Percentiles rank a stretch among this genome's conserved stretches.
Conservation (phyloP, 2,329 filamentous ascomycete genomes). For the Clathrospora elynae region DNA sequence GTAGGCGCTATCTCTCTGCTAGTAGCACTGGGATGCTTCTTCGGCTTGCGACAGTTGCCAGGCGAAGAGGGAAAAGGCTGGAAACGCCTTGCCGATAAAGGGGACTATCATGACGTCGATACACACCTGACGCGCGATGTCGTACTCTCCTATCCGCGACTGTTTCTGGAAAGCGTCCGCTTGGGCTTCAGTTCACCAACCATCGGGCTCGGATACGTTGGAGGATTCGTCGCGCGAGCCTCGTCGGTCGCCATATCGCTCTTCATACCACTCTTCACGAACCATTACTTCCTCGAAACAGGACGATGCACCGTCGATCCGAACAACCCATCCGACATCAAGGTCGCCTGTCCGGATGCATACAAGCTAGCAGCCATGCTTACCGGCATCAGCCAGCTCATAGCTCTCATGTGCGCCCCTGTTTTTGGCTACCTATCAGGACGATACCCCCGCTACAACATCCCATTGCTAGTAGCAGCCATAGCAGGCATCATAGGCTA, state of each 20-base stretch:
- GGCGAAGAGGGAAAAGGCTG: conserved; percentile 82
- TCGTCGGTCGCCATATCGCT: conserved; percentile 94
- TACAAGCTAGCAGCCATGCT: conserved; percentile 87
- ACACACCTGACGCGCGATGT: conserved; percentile 53
- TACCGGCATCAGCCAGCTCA: conserved; percentile 85
- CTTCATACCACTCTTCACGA: conserved; percentile 91
- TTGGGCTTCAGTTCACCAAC: conserved; percentile 76
- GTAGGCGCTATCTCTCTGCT: conserved; percentile 74
- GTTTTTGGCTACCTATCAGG: conserved; percentile 86
- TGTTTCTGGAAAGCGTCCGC: conserved; percentile 50
- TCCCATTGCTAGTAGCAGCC: conserved; percentile 74
- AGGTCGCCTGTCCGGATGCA: conserved; percentile 80
- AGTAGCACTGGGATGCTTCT: conserved; percentile 75
- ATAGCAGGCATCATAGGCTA: conserved; percentile 80
- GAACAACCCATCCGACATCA: conserved; percentile 65
- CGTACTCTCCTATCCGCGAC: conserved; percentile 61
- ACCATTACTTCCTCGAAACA: conserved; percentile 82
- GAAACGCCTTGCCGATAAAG: conserved; percentile 48
- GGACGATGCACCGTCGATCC: conserved; percentile 71
- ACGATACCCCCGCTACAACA: conserved; percentile 66
- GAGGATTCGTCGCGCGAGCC: conserved; percentile 91
- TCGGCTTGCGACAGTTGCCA: conserved; percentile 70
- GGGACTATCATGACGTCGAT: conserved; percentile 29
- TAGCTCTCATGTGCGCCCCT: conserved; percentile 83
- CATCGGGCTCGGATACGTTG: conserved; percentile 86